Base-by-base conservation (phyloP, 1,284 basidiomycete species). In the Apiotrichum gamsii region DNA sequence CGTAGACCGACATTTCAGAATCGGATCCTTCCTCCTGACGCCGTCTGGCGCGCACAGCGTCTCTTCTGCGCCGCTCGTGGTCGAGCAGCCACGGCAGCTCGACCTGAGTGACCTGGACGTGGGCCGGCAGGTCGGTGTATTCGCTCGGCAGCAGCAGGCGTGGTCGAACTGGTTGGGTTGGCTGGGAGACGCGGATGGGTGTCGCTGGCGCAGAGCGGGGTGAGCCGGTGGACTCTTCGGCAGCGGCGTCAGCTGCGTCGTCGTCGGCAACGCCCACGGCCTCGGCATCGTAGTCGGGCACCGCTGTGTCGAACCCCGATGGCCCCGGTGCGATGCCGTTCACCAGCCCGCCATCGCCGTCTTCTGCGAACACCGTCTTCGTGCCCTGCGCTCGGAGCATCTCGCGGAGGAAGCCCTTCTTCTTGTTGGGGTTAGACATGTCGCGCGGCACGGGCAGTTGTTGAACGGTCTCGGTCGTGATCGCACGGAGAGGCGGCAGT, bases 351-450 rank as follows among this genome's bases (percentile, higher is more conserved):
- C 39, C 14, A n/a, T 43, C 18, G 2, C 23, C 23, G 30, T 45
- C 11, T 25, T 39, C 48, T 2, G 39, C 49, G 23, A 64, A 70
- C 15, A 66, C 58, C 8, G 58, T 67, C 49, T 57, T 58, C n/a
- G 51, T 62, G 1, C 62, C 62, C 24, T 43, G 38, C 28, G 61
- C 38, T 3, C 52, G 57, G 16, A 48, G 49, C 67, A 69, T 69
- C 24, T 63, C 61, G 36, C 55, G 56, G 50, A 69, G 44, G 49
- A 70, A 72, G 10, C 67, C 66, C 38, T 59, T 62, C 54, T 62
- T 65, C 57, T 72, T 72, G 46, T 72, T 72, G 34, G 59, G 47
- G 51, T 71, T 71, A 10, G 58, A 58, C 53, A 65, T 64, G 13
- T 50, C 51, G 13, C 46, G 49, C 5, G 59, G 58, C 13, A 61